Conservation (phyloP, 1,139 yeast genomes). For the Hyphopichia buzzinii region DNA sequence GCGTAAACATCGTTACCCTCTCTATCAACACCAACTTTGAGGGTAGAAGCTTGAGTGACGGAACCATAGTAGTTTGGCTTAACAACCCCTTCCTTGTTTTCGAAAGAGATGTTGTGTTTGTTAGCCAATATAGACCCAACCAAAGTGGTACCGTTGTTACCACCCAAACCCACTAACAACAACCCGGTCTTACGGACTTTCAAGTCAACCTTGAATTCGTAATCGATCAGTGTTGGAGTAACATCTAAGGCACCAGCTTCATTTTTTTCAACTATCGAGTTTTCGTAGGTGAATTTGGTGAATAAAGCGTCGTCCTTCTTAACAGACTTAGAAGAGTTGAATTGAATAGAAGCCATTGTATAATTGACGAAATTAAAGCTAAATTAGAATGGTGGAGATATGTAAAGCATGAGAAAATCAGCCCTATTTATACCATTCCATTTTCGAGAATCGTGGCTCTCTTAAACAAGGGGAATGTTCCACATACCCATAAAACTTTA, state of each 20-base stretch:
- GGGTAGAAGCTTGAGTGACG: constrained; percentile 91
- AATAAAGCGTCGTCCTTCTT: constrained; percentile 58
- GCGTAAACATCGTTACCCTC: constrained; percentile 87
- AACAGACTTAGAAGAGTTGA: constrained; percentile 61
- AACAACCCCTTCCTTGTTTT: constrained; percentile 76
- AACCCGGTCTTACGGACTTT: constrained; percentile 84
- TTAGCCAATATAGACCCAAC: constrained; percentile 85
- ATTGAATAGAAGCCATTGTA: constrained; percentile 38
- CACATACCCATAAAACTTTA: too few relatives aligned
- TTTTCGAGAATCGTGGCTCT: background rate
- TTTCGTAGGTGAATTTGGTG: constrained; percentile 59
- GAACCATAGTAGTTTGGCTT: constrained; percentile 92
- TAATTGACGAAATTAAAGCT: background rate
- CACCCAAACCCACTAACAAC: constrained; percentile 91
- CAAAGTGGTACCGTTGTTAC: constrained; percentile 93
- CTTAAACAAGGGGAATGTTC: too few relatives aligned
- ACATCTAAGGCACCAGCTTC: constrained; percentile 59
- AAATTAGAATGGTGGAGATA: background rate
- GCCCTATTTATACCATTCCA: constrained; percentile 20
- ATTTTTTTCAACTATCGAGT: constrained; percentile 40
- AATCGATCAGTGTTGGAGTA: constrained; percentile 69
- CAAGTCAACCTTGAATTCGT: constrained; percentile 83
- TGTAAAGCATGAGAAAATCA: constrained; percentile 5
- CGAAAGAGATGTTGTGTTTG: constrained; percentile 72
- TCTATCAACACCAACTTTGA: constrained; percentile 81